Conservation (phyloP, 331 rosid genomes). For the Pyrus hybrid region DNA sequence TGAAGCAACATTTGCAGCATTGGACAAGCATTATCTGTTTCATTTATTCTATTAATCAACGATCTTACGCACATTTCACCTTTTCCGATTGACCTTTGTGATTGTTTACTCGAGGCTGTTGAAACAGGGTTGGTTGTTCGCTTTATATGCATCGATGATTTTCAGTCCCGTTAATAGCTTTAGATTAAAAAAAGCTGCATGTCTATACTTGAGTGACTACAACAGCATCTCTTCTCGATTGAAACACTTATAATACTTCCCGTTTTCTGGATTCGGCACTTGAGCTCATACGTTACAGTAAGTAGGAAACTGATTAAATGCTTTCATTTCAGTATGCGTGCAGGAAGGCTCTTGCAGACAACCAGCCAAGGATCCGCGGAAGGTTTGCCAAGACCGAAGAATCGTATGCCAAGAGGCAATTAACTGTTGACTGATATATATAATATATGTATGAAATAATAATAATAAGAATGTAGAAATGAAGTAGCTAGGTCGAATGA, state of each 20-base stretch:
- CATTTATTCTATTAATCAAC: neutral
- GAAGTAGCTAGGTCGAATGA: conserved; percentile 32
- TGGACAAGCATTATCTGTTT: too few species aligned
- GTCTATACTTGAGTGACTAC: neutral
- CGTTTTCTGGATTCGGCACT: neutral
- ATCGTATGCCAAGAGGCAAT: conserved; percentile 48
- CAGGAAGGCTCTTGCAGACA: conserved; percentile 98
- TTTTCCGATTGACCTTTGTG: neutral
- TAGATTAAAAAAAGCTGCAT: neutral
- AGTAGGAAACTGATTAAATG: neutral
- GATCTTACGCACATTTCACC: neutral
- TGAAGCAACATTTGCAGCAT: neutral
- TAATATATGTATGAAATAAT: neutral
- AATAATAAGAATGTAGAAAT: conserved; percentile 23
- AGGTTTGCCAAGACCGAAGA: conserved; percentile 94
- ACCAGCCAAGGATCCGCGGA: conserved; percentile 97
- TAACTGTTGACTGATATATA: conserved; percentile 16
- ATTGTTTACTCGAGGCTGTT: neutral
- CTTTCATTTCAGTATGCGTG: conserved; percentile 71
- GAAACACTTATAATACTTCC: neutral
- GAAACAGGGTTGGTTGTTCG: neutral
- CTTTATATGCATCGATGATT: neutral
- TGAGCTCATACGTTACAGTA: neutral
- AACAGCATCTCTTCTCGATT: neutral
- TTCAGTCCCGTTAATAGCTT: neutral